These are phyloP conservation scores for Microcos paniculata DNA, from an alignment of 345 rosid genomes.

Conservation along the genomic window DNA sequence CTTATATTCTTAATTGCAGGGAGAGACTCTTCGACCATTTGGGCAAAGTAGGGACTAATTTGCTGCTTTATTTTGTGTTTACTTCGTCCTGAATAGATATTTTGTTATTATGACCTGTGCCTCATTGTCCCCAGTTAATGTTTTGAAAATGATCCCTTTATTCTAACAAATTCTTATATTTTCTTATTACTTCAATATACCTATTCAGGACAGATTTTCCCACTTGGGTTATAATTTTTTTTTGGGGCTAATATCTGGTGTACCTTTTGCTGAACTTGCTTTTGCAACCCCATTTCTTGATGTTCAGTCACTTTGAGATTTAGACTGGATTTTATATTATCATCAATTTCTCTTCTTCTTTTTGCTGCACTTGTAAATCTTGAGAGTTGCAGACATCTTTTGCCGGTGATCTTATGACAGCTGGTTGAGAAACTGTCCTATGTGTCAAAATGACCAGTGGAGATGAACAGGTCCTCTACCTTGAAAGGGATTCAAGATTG, in stretches of 20 bases:
- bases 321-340: constrained; percentile 18
- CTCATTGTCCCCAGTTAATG: not conserved
- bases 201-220: constrained; percentile 1
- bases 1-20: constrained; percentile 5
- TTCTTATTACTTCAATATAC: not conserved
- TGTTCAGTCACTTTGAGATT: constrained; percentile 1
- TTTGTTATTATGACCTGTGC: not conserved
- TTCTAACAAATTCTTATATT: not conserved
- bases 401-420: constrained; percentile 21
- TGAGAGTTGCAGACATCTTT: constrained; percentile 32
- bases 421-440: constrained; percentile 21
- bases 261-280: constrained; percentile 6
- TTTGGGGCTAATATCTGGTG: not conserved
- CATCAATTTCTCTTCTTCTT: constrained; percentile 7
- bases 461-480: constrained; percentile 22
- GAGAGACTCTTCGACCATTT: not conserved
- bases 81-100: not conserved
- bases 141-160: not conserved
- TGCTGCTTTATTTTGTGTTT: not conserved
- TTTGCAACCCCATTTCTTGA: constrained; percentile 5
- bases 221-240: not conserved
- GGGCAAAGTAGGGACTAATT: not conserved
- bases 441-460: constrained; percentile 15
- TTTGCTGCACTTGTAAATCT: constrained; percentile 25
- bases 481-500: constrained; percentile 10